A percentile compares a stretch with the other conserved stretches of the same genome.
Evolutionary conservation across 805 yeast species (phyloP).

Genomic region (Saturnispora bothae): DNA sequence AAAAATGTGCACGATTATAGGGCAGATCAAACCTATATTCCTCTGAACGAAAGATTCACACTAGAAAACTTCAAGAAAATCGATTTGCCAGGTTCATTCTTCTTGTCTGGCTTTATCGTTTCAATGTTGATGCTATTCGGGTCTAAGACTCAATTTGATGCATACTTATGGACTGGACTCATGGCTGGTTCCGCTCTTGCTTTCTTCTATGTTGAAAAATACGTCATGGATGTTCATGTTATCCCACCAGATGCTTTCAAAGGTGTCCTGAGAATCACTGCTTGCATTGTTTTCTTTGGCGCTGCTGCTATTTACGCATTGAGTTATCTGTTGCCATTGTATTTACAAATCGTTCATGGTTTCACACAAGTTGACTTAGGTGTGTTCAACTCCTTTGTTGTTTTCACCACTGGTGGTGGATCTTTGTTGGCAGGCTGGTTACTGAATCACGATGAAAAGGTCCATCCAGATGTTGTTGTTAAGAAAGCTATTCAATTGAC

Average conservation of each 20-base stretch:
- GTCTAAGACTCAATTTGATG: slow-evolving; percentile 3
- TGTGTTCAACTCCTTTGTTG: slow-evolving; percentile 31
- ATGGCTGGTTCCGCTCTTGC: slow-evolving; percentile 12
- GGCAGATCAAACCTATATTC: slow-evolving; percentile 15
- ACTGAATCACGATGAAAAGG: slow-evolving; percentile 19
- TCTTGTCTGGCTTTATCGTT: slow-evolving; percentile 26
- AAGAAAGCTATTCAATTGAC: slow-evolving; percentile 17
- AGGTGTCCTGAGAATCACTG: slow-evolving; percentile 31
- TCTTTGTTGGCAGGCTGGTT: slow-evolving; percentile 30
- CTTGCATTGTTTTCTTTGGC: slow-evolving; percentile 29
- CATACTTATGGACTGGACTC: slow-evolving; percentile 10
- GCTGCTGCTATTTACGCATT: slow-evolving; percentile 28
- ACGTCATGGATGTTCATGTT: slow-evolving; percentile 28
- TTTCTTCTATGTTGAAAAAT: slow-evolving; percentile 28
- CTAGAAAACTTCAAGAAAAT: slow-evolving; percentile 27
- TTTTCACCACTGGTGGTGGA: slow-evolving; percentile 30
- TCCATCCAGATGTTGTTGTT: slow-evolving; percentile 14
- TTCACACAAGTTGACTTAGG: slow-evolving; percentile 31
- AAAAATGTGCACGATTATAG: slow-evolving; percentile 27
- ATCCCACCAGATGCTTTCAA: slow-evolving; percentile 31
- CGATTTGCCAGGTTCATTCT: slow-evolving; percentile 33
- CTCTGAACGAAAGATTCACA: slow-evolving; percentile 22
- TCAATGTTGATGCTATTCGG: slow-evolving; percentile 26
- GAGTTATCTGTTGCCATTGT: slow-evolving; percentile 31
- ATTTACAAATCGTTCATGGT: slow-evolving; percentile 34